Conservation (phyloP, 2,329 filamentous ascomycete genomes). For the Venturia asperata region DNA sequence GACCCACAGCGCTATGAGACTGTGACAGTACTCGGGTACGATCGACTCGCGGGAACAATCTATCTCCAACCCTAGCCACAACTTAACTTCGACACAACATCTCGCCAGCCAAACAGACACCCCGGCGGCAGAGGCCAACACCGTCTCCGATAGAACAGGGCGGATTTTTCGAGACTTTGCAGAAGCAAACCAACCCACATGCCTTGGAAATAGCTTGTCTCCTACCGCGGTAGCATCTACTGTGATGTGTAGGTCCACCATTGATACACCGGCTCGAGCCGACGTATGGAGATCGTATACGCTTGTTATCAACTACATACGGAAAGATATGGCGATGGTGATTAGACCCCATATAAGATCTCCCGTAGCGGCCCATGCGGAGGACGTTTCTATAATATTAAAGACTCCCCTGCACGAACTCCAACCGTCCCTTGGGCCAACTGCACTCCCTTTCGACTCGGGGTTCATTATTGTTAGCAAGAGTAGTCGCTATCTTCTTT, state of each 20-base stretch:
- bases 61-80: constrained; percentile 7
- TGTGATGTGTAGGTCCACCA: neutral
- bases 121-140: neutral
- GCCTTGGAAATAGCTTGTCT: neutral
- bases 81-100: neutral
- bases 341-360: neutral
- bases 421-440: too few relatives aligned
- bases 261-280: neutral
- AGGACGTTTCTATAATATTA: neutral
- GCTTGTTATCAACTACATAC: neutral
- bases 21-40: too few relatives aligned
- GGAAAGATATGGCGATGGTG: neutral
- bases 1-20: neutral
- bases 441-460: neutral
- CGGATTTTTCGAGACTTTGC: neutral
- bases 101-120: neutral
- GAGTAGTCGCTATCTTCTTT: neutral
- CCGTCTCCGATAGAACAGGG: neutral
- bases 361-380: neutral
- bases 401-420: neutral
- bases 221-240: neutral
- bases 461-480: neutral
- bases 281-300: neutral
- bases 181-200: neutral
- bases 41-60: neutral